Base-by-base conservation (phyloP, 345 rosid genomes). In the Laguncularia racemosa region DNA sequence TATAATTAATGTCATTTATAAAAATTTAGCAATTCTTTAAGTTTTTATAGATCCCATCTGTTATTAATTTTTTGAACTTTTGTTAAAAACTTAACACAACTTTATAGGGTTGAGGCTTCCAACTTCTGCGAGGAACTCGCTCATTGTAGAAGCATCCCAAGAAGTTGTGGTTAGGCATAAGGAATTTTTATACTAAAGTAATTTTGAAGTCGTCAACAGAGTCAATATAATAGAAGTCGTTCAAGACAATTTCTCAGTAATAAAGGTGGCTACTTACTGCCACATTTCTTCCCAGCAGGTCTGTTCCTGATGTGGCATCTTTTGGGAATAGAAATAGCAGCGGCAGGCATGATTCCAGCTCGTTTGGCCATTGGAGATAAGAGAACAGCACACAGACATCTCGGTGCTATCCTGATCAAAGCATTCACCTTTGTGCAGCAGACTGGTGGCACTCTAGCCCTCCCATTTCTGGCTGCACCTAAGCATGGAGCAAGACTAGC, bases 281-380 rank as follows among this genome's bases (percentile, higher is more conserved):
- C 96, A 68, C 96, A 91, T 67, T 87, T 76, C 62, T 85, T 91
- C 52, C 96, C 96, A 20, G 61, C 74, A 0, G 75, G 78, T 57
- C 97, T 76, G 65, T 84, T 85, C 66, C 64, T 72, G 46, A 91
- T 85, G 74, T 78, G 82, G 84, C 97, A 91, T 18, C 95, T 76
- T 66, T 88, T 88, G 0, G 97, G 97, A 49, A 91, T 72, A 17
- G 80, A 62, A 62, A 91, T 76, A 14, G 95, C 97, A 57, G 78
- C 63, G n/a, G 74, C 89, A 13, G 89, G 95, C 44, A 70, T 85
- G 66, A 91, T 84, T 52, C 96, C 89, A 0, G 91, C 89, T 17
- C 73, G 76, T 77, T 81, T 88, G 14, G 97, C 88, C 74, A 82
- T 46, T 26, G 96, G 96, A 13, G 97, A 91, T 60, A 91, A 59